Evolutionary conservation across 257 asterid genomes (phyloP).

Genomic region (Verbascum thapsus): DNA sequence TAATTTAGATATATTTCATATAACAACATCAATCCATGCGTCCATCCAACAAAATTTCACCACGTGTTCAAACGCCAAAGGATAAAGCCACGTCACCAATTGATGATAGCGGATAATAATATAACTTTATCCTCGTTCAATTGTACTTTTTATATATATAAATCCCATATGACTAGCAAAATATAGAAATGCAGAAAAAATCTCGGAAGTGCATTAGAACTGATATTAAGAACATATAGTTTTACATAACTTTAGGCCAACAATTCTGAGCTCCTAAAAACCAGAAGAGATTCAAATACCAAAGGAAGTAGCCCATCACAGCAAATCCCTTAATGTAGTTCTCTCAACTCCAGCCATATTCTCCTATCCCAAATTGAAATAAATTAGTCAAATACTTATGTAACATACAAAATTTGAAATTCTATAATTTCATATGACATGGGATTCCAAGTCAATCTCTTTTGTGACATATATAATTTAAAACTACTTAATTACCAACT

Average conservation of each 20-base stretch:
- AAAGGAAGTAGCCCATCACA: conserved; percentile 23
- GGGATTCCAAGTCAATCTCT: no score
- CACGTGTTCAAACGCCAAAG: no score
- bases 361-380: conserved; percentile 34
- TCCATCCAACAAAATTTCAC: no score
- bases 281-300: background rate
- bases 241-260: conserved; percentile 23
- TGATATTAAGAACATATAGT: conserved; percentile 6
- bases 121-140: no score
- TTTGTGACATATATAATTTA: no score
- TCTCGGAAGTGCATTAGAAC: background rate
- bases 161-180: conserved; percentile 5
- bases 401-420: no score
- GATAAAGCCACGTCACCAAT: no score
- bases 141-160: no score
- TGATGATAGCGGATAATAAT: no score
- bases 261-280: background rate
- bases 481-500: conserved; percentile 37
- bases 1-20: no score
- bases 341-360: conserved; percentile 34
- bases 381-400: background rate
- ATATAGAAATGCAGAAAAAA: conserved; percentile 8
- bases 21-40: no score
- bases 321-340: conserved; percentile 57
- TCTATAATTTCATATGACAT: no score